Evolutionary conservation across 2,329 filamentous ascomycete species (phyloP).

Genomic region (Alternaria solani): DNA sequence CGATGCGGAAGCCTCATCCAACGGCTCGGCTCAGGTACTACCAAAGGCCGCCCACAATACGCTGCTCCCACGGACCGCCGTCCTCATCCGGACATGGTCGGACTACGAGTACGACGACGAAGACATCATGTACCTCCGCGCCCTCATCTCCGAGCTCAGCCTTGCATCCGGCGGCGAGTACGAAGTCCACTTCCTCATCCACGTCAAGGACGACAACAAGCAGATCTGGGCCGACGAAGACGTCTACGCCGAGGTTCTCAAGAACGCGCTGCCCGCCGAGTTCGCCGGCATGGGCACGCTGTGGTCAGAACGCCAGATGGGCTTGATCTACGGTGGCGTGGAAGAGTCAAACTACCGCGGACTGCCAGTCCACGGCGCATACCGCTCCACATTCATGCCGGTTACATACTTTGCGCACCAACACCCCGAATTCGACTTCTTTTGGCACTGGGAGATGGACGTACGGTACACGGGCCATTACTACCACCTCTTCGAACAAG

Average conservation of each 20-base stretch:
- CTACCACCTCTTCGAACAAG: constrained; percentile 77
- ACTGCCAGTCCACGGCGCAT: constrained; percentile 72
- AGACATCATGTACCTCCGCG: constrained; percentile 81
- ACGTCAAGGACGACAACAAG: constrained; percentile 80
- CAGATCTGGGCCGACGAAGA: constrained; percentile 83
- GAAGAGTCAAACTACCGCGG: constrained; percentile 62
- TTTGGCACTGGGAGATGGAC: constrained; percentile 98
- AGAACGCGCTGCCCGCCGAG: constrained; percentile 57
- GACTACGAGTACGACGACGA: constrained; percentile 81
- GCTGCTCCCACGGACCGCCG: constrained; percentile 69
- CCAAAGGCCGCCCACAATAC: constrained; percentile 44
- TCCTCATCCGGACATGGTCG: constrained; percentile 84
- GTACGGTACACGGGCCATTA: constrained; percentile 89
- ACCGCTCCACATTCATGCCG: constrained; percentile 86
- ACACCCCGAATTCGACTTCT: constrained; percentile 88
- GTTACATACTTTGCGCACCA: constrained; percentile 91
- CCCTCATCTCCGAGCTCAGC: constrained; percentile 79
- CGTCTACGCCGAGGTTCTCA: constrained; percentile 72
- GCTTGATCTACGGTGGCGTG: constrained; percentile 61
- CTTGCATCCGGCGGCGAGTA: constrained; percentile 84
- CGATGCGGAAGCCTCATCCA: constrained; percentile 8
- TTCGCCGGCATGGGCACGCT: constrained; percentile 62
- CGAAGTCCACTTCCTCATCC: constrained; percentile 80
- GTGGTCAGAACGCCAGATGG: constrained; percentile 63
- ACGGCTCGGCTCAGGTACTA: constrained; percentile 26